A percentile compares a stretch with the other conserved stretches of the same genome.
phyloP scores from a whole-genome alignment of 2,329 filamentous ascomycete genomes.

The Plectosphaerella plurivora region DNA sequence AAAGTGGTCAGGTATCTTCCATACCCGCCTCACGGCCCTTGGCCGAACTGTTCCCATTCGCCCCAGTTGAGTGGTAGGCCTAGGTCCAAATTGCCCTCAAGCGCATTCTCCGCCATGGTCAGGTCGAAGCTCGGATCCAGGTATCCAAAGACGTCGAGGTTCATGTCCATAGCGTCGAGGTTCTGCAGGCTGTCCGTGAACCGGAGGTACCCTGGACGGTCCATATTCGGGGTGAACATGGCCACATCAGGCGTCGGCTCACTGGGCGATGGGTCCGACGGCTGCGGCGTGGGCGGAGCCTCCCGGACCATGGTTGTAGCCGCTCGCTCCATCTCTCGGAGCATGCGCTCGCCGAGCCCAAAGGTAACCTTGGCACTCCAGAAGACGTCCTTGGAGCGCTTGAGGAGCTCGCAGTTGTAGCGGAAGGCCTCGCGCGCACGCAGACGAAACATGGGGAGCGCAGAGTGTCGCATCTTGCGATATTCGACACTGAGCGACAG shows the following conservation, averaged over 20 bases:
- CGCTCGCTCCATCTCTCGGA: slow-evolving; percentile 52
- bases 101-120: slow-evolving; percentile 47
- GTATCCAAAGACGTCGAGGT: slow-evolving; percentile 50
- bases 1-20: no score
- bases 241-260: slow-evolving; percentile 1
- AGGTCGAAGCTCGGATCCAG: slow-evolving; percentile 52
- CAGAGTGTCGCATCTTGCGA: slow-evolving; percentile 59
- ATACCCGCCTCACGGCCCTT: background rate
- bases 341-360: slow-evolving; percentile 48
- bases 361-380: slow-evolving; percentile 53
- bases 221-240: background rate
- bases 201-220: background rate
- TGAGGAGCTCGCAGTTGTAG: slow-evolving; percentile 48
- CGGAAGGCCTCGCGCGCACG: slow-evolving; percentile 52
- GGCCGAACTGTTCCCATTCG: slow-evolving; percentile 33
- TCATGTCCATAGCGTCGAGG: slow-evolving; percentile 28
- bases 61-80: slow-evolving; percentile 48
- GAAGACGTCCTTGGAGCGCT: slow-evolving; percentile 51
- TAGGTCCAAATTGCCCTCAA: slow-evolving; percentile 52
- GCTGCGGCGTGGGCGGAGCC: slow-evolving; percentile 1
- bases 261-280: slow-evolving; percentile 1
- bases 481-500: slow-evolving; percentile 59
- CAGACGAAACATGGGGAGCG: slow-evolving; percentile 52
- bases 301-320: slow-evolving; percentile 34
- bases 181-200: slow-evolving; percentile 1